phyloP scores from a whole-genome alignment of 208 protist genomes.

The Lotmaria passim region DNA sequence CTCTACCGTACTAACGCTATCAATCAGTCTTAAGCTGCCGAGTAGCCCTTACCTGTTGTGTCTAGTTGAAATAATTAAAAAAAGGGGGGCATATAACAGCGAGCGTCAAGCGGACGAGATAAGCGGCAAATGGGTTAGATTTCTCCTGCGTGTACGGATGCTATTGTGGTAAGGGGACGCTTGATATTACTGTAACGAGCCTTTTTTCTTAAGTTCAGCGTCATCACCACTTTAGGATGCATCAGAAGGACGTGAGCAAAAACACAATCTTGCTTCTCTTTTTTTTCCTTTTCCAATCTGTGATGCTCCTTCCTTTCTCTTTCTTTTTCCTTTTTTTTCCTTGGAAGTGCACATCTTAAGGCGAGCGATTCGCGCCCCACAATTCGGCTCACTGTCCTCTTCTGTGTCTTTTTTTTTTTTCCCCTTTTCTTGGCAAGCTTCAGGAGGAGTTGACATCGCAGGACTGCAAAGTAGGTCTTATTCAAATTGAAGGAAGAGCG shows the following conservation, averaged over 20 bases:
- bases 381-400: no score
- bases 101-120: neutral
- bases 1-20: neutral
- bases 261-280: no score
- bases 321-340: neutral
- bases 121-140: constrained; percentile 2
- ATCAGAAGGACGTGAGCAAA: no score
- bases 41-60: neutral
- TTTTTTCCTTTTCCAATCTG: no score
- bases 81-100: neutral
- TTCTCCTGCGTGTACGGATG: constrained; percentile 4
- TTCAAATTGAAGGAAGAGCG: no score
- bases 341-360: neutral
- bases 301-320: neutral
- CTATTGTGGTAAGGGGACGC: no score
- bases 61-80: neutral
- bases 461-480: no score
- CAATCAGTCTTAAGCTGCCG: neutral
- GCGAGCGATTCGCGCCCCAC: neutral
- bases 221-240: no score
- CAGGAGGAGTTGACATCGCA: no score
- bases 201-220: no score
- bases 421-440: constrained; percentile 6
- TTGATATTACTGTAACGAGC: no score
- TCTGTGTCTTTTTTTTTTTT: neutral